Evolutionary conservation across 441 rosid species (phyloP).

Genomic region (Kokia cookei): DNA sequence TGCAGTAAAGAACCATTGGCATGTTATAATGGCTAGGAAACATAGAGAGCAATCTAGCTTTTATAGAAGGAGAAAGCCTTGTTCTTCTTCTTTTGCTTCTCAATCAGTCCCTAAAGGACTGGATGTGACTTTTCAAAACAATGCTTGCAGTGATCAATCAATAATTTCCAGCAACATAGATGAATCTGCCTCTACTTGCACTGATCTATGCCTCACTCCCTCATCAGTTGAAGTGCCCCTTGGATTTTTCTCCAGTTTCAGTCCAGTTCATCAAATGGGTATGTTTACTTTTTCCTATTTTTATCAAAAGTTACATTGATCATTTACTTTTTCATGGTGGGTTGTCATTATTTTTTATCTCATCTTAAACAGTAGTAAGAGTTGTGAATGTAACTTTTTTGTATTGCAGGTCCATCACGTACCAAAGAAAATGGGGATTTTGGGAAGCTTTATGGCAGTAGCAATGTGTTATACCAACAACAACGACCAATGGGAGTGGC

Average conservation of each 20-base stretch:
- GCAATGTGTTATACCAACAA: slow-evolving; percentile 5
- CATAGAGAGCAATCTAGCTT: slow-evolving; percentile 70
- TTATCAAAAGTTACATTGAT: too few species aligned
- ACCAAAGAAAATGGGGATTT: slow-evolving; percentile 9
- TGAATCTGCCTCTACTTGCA: slow-evolving; percentile 54
- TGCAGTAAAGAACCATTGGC: slow-evolving; percentile 98
- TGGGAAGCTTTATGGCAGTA: slow-evolving; percentile 16
- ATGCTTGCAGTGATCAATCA: slow-evolving; percentile 39
- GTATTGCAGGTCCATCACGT: slow-evolving; percentile 19
- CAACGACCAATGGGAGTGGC: slow-evolving; percentile 20
- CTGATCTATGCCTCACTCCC: slow-evolving; percentile 57
- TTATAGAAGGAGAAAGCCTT: slow-evolving; percentile 44
- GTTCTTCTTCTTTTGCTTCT: slow-evolving; percentile 10
- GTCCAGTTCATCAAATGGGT: slow-evolving; percentile 16
- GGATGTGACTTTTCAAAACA: slow-evolving; percentile 14
- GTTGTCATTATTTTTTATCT: neutral
- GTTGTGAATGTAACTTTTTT: neutral
- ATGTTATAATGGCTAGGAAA: slow-evolving; percentile 89
- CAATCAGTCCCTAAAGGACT: slow-evolving; percentile 2
- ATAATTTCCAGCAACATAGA: slow-evolving; percentile 38
- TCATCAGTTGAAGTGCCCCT: slow-evolving; percentile 31
- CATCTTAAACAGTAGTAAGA: too few species aligned
- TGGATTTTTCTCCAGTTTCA: slow-evolving; percentile 19
- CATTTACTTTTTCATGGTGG: neutral
- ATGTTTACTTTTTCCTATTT: neutral